Conservation (phyloP, 202 grass and related monocot genomes). For the Setaria viridis region DNA sequence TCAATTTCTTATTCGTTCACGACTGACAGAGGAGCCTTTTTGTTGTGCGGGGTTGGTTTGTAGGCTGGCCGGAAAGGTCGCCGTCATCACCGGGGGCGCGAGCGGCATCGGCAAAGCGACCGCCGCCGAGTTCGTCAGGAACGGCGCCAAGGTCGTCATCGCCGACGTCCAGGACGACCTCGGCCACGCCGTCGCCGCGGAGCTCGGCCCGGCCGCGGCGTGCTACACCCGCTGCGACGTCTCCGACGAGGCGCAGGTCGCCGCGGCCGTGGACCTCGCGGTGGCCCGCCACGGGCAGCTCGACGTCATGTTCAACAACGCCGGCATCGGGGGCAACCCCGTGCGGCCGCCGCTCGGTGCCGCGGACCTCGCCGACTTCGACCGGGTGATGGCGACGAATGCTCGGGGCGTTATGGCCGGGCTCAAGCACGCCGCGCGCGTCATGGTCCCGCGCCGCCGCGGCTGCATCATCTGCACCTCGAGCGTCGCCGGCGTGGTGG, state of each 20-base stretch:
- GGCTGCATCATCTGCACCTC: conserved; percentile 65
- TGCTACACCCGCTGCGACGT: conserved; percentile 45
- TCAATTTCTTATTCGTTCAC: too few relatives aligned
- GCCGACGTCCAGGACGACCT: conserved; percentile 54
- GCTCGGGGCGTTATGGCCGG: conserved; percentile 38
- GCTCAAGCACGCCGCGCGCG: conserved; percentile 72
- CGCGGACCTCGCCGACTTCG: conserved; percentile 54
- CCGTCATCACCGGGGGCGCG: conserved; percentile 54
- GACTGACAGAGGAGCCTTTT: too few relatives aligned
- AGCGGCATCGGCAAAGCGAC: conserved; percentile 54
- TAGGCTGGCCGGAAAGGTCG: conserved; percentile 38
- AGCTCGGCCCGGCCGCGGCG: conserved; percentile 35
- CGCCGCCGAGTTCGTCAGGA: conserved; percentile 40
- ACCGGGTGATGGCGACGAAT: conserved; percentile 57
- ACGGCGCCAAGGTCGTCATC: conserved; percentile 57
- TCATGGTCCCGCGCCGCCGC: conserved; percentile 50
- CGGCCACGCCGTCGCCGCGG: conserved; percentile 34
- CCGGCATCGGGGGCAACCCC: neutral
- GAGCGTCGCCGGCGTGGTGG: conserved; percentile 35
- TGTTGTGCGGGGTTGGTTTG: neutral
- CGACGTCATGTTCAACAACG: conserved; percentile 70
- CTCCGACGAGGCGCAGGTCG: conserved; percentile 45
- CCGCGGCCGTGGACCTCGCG: conserved; percentile 50
- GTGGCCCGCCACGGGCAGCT: conserved; percentile 53
- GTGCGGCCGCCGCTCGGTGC: neutral